Evolutionary conservation across 2,329 filamentous ascomycete species (phyloP).

Genomic region (Colletotrichum incanum): DNA sequence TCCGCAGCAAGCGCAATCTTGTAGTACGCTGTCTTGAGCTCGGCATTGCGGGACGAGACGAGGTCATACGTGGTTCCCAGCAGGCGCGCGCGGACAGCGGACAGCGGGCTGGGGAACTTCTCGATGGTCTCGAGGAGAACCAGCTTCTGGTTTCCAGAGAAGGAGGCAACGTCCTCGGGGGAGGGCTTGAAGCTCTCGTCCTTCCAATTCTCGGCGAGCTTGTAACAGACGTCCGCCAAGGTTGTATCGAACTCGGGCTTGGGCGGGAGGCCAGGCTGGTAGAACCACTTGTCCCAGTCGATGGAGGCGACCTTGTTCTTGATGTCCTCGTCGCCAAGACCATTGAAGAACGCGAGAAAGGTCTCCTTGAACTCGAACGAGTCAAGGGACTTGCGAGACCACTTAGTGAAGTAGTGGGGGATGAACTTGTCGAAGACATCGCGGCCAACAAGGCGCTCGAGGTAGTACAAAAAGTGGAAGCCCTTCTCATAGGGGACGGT

Average conservation of each 20-base stretch:
- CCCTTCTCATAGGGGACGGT: constrained; percentile 96
- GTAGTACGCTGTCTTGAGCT: constrained; percentile 87
- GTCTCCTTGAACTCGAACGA: constrained; percentile 95
- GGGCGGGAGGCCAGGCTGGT: constrained; percentile 87
- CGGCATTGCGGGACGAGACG: constrained; percentile 84
- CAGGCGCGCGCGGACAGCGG: constrained; percentile 74
- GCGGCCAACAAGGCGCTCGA: constrained; percentile 88
- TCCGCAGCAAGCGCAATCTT: constrained; percentile 83
- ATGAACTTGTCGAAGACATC: constrained; percentile 96
- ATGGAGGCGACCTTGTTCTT: constrained; percentile 78
- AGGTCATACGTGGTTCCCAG: constrained; percentile 85
- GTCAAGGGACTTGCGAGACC: constrained; percentile 88
- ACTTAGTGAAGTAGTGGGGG: constrained; percentile 91
- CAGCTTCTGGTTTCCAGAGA: constrained; percentile 90
- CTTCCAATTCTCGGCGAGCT: constrained; percentile 87
- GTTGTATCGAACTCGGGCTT: constrained; percentile 94
- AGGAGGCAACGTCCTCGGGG: constrained; percentile 78
- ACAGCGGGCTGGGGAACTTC: constrained; percentile 75
- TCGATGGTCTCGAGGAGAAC: constrained; percentile 91
- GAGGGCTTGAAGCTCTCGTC: constrained; percentile 75
- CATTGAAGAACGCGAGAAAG: constrained; percentile 86
- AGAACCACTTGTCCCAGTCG: constrained; percentile 93
- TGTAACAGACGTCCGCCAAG: constrained; percentile 88
- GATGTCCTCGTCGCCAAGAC: constrained; percentile 73
- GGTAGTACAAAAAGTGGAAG: constrained; percentile 92